These are phyloP conservation scores for Tricholomella constricta DNA, from an alignment of 768 basidiomycete genomes.

Conservation along the genomic window DNA sequence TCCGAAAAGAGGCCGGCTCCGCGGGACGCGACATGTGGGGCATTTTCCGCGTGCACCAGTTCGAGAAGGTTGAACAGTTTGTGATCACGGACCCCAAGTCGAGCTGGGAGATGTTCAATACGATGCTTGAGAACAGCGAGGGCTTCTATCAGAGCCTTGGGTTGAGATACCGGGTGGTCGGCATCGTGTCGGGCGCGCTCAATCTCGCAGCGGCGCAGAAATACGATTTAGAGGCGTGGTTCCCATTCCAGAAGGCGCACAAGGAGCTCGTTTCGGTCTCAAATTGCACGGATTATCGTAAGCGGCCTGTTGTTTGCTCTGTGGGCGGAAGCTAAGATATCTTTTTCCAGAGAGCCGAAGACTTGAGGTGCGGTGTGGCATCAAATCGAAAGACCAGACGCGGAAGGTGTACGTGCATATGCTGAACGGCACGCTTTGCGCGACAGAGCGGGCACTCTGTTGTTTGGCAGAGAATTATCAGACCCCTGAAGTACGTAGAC, in stretches of 20 bases:
- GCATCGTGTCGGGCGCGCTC: constrained; percentile 94
- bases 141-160: constrained; percentile 96
- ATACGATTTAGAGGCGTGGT: constrained; percentile 98
- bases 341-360: constrained; percentile 75
- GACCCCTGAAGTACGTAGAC: constrained; percentile 76
- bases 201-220: constrained; percentile 98
- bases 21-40: constrained; percentile 99
- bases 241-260: constrained; percentile 95
- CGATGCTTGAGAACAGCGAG: constrained; percentile 88
- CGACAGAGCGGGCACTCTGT: constrained; percentile 94
- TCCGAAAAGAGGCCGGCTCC: constrained; percentile 98
- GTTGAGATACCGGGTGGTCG: constrained; percentile 89
- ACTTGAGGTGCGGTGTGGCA: constrained; percentile 90
- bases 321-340: constrained; percentile 3
- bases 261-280: constrained; percentile 98
- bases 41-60: constrained; percentile 99
- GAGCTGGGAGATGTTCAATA: constrained; percentile 92
- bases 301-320: constrained; percentile 29
- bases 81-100: constrained; percentile 92
- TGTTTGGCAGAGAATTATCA: constrained; percentile 99
- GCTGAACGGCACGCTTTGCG: constrained; percentile 97
- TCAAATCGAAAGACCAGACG: constrained; percentile 88
- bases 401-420: constrained; percentile 97
- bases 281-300: constrained; percentile 99
- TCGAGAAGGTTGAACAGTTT: constrained; percentile 99